Conservation (phyloP, 179 eudicot genomes). For the Corrigiola litoralis region DNA sequence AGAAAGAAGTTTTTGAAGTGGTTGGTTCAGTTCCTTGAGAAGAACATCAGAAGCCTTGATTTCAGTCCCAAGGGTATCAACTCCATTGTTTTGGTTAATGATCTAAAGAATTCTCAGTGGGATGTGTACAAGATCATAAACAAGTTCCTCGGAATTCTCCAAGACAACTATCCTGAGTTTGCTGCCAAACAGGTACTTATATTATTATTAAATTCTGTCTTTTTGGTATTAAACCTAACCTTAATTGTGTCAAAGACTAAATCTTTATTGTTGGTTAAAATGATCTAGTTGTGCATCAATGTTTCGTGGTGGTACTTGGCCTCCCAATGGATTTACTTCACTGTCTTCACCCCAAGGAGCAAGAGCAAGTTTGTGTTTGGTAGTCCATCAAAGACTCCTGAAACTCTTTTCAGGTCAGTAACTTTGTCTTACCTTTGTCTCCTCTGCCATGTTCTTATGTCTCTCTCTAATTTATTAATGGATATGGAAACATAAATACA, state of each 20-base stretch:
- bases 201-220: background rate
- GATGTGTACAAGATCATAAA: conserved; percentile 46
- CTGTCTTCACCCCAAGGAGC: conserved; percentile 49
- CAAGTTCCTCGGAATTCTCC: conserved; percentile 48
- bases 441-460: background rate
- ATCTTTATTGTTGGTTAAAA: background rate
- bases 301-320: conserved; percentile 77
- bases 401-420: conserved; percentile 76
- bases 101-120: conserved; percentile 64
- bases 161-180: conserved; percentile 75
- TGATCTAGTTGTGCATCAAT: conserved; percentile 59
- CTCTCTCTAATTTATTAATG: background rate
- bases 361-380: conserved; percentile 69
- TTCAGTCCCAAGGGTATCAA: conserved; percentile 55
- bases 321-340: conserved; percentile 51
- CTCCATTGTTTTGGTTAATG: conserved; percentile 58
- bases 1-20: conserved; percentile 52
- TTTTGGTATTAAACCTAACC: background rate
- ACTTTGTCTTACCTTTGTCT: background rate
- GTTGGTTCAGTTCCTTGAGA: conserved; percentile 71
- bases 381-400: conserved; percentile 56
- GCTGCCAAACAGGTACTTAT: conserved; percentile 64
- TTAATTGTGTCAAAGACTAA: background rate
- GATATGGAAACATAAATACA: conserved; percentile 17
- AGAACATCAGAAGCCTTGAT: conserved; percentile 64